These are phyloP conservation scores for Ogataea chonburiensis DNA, from an alignment of 805 yeast genomes.

Conservation along the genomic window DNA sequence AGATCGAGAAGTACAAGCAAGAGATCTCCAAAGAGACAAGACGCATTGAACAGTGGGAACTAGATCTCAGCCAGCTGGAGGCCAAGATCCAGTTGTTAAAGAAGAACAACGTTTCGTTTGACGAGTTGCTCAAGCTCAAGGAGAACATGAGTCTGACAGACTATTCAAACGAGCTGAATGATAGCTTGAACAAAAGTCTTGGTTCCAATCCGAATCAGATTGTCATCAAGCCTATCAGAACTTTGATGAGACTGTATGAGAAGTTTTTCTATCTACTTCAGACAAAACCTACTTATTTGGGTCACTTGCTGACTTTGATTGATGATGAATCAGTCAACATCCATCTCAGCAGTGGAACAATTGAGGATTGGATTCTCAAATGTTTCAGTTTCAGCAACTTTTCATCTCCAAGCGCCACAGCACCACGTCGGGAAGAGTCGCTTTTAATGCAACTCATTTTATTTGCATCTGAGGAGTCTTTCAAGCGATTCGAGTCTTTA, in stretches of 20 bases:
- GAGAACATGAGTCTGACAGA: slow-evolving; percentile 32
- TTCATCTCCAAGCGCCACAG: slow-evolving; percentile 16
- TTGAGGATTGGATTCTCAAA: slow-evolving; percentile 38
- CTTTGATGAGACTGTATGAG: slow-evolving; percentile 66
- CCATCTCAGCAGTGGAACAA: slow-evolving; percentile 24
- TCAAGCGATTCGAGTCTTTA: slow-evolving; percentile 27
- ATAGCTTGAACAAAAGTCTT: slow-evolving; percentile 23
- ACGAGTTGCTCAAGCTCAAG: slow-evolving; percentile 52
- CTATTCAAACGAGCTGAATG: slow-evolving; percentile 28
- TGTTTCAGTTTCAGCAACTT: slow-evolving; percentile 30
- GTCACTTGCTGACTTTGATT: slow-evolving; percentile 44
- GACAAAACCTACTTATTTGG: slow-evolving; percentile 74
- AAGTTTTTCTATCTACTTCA: slow-evolving; percentile 80
- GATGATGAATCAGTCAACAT: slow-evolving; percentile 24
- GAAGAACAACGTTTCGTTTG: slow-evolving; percentile 75
- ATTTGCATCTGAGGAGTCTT: slow-evolving; percentile 42
- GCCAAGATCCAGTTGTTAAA: slow-evolving; percentile 75
- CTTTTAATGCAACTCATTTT: slow-evolving; percentile 60
- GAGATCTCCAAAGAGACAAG: slow-evolving; percentile 67
- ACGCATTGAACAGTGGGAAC: slow-evolving; percentile 68
- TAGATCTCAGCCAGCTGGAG: slow-evolving; percentile 71
- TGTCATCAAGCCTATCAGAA: slow-evolving; percentile 41
- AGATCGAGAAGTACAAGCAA: slow-evolving; percentile 64
- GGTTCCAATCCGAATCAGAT: slow-evolving; percentile 20
- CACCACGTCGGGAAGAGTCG: slow-evolving; percentile 65